These are phyloP conservation scores for Cenchrus purpureus DNA, from an alignment of 176 grass and related monocot species.

Conservation along the genomic window DNA sequence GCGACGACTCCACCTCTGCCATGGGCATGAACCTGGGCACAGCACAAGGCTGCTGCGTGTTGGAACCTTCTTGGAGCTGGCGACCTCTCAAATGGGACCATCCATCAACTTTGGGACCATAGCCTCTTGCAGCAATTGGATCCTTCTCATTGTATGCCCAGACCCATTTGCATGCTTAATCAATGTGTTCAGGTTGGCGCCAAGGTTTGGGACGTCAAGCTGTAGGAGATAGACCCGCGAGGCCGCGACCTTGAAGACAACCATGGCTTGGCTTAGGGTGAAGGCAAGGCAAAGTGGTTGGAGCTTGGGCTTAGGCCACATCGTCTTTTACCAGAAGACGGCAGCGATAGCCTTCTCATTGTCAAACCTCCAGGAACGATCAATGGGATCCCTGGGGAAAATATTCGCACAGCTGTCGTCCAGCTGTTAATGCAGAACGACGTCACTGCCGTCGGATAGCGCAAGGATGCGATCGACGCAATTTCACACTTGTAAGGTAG, in stretches of 20 bases:
- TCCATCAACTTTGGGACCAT: too few relatives aligned
- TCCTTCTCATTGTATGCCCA: too few relatives aligned
- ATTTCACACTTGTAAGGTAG: not conserved
- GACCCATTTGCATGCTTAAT: too few relatives aligned
- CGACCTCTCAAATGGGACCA: too few relatives aligned
- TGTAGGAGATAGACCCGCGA: not conserved
- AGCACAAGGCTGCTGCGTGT: too few relatives aligned
- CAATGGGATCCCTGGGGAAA: not conserved
- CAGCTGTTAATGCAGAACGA: not conserved
- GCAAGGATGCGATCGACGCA: not conserved
- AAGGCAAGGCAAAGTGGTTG: not conserved
- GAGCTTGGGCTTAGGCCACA: not conserved
- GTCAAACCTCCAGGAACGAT: not conserved
- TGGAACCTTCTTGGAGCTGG: too few relatives aligned
- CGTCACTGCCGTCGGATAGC: not conserved
- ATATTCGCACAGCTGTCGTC: not conserved
- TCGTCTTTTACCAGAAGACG: not conserved
- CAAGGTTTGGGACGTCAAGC: too few relatives aligned
- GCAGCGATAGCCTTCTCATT: not conserved
- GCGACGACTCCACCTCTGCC: not conserved
- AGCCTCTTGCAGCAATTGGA: too few relatives aligned
- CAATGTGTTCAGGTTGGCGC: too few relatives aligned
- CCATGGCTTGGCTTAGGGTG: not conserved
- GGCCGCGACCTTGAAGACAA: not conserved
- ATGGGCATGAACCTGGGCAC: not conserved